phyloP scores from a whole-genome alignment of 2,329 filamentous ascomycete species.

The Cladosporium sp. region DNA sequence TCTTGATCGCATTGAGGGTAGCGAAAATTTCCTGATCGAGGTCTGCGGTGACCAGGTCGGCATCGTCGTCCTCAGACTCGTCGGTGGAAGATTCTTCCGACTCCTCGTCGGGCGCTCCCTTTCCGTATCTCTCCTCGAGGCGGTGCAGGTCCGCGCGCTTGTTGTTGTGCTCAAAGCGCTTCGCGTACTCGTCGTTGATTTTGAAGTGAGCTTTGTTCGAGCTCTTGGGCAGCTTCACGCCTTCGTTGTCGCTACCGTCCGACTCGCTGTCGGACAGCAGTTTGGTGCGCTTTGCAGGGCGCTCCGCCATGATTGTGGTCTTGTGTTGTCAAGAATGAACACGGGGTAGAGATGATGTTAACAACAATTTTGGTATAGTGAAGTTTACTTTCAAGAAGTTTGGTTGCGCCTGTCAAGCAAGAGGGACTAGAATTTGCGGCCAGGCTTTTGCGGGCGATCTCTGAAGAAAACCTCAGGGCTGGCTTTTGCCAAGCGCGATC shows the following conservation, averaged over 20 bases:
- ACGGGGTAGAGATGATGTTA: no score
- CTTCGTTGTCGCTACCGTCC: constrained; percentile 22
- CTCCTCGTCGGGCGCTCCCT: constrained; percentile 40
- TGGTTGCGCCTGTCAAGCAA: neutral
- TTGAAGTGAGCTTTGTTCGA: constrained; percentile 48
- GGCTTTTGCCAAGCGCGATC: constrained; percentile 8
- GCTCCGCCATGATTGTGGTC: constrained; percentile 7
- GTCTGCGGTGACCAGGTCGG: constrained; percentile 77
- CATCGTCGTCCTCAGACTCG: constrained; percentile 87
- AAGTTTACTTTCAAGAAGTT: neutral
- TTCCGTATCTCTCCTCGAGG: constrained; percentile 81
- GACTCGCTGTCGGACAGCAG: constrained; percentile 25
- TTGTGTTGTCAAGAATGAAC: neutral
- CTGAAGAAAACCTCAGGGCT: neutral
- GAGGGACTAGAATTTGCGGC: constrained; percentile 6
- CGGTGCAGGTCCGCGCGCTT: constrained; percentile 82
- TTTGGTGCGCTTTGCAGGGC: constrained; percentile 30
- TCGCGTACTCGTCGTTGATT: constrained; percentile 87
- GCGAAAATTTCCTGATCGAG: constrained; percentile 84
- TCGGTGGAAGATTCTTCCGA: constrained; percentile 64
- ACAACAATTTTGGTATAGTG: neutral
- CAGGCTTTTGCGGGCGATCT: neutral
- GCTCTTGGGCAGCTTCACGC: constrained; percentile 19
- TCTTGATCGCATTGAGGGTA: constrained; percentile 80
- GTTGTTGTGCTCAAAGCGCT: constrained; percentile 93